These are phyloP conservation scores for Solanum pinnatisectum DNA, from an alignment of 257 asterid species.

Conservation along the genomic window DNA sequence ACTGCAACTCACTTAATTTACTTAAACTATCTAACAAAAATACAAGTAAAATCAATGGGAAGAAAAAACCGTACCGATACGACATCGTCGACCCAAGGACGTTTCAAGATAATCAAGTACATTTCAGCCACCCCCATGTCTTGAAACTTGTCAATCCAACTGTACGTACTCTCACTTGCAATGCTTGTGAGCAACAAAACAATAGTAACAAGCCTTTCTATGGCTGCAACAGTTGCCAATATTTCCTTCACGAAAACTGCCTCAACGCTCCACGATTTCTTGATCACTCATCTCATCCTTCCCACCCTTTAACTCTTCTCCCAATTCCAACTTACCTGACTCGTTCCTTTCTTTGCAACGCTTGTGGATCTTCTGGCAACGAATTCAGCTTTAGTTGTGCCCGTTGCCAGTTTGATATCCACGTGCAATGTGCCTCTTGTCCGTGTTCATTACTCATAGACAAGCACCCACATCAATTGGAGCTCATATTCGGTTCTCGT, in stretches of 20 bases:
- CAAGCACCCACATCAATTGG: constrained; percentile 9
- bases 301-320: constrained; percentile 21
- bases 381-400: constrained; percentile 21
- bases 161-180: constrained; percentile 10
- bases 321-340: constrained; percentile 15
- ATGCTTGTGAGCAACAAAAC: constrained; percentile 6
- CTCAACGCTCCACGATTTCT: constrained; percentile 20
- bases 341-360: constrained; percentile 6
- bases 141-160: constrained; percentile 10
- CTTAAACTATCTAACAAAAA: neutral
- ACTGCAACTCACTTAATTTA: neutral
- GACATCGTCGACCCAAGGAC: neutral
- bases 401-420: constrained; percentile 18
- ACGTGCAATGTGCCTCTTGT: constrained; percentile 13
- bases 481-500: constrained; percentile 7
- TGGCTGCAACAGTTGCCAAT: constrained; percentile 19
- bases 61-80: neutral
- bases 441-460: neutral
- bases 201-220: neutral
- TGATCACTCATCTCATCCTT: constrained; percentile 19
- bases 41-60: neutral
- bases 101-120: neutral
- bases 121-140: constrained; percentile 48
- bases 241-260: constrained; percentile 20
- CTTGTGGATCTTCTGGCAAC: constrained; percentile 11